Conservation (phyloP, 345 rosid species). For the Hibiscus syriacus region DNA sequence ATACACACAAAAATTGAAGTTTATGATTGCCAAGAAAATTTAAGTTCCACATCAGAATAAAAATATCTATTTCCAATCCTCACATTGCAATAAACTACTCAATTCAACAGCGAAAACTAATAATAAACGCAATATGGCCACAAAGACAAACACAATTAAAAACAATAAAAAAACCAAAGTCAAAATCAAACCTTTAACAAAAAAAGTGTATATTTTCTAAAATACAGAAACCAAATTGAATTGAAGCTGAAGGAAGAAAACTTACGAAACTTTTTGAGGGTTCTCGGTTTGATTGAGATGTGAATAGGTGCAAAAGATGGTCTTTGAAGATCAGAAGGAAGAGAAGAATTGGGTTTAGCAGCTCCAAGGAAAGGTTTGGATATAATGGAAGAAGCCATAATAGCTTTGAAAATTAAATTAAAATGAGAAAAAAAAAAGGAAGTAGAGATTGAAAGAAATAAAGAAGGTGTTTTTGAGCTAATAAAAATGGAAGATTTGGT, state of each 20-base stretch:
- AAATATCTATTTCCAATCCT: background rate
- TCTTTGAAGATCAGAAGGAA: constrained; percentile 38
- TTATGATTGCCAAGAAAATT: background rate
- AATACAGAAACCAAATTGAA: background rate
- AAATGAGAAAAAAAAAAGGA: background rate
- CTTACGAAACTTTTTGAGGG: constrained; percentile 49
- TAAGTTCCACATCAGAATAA: background rate
- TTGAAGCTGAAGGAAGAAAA: background rate
- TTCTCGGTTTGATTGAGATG: constrained; percentile 34
- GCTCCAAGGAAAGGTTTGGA: constrained; percentile 39
- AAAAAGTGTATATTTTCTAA: background rate
- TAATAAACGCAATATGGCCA: background rate
- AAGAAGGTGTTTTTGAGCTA: constrained; percentile 9
- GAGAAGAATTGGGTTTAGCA: constrained; percentile 18
- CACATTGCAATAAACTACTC: background rate
- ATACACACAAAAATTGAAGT: too few relatives aligned
- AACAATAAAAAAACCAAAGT: background rate
- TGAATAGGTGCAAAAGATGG: constrained; percentile 33
- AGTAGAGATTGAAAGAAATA: background rate
- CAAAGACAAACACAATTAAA: background rate
- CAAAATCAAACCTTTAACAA: background rate
- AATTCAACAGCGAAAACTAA: background rate
- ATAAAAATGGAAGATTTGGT: constrained; percentile 7
- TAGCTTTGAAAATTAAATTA: background rate
- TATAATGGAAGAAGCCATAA: constrained; percentile 53